Base-by-base conservation (phyloP, 768 basidiomycete species). In the Tubosaeta brunneosetosa region DNA sequence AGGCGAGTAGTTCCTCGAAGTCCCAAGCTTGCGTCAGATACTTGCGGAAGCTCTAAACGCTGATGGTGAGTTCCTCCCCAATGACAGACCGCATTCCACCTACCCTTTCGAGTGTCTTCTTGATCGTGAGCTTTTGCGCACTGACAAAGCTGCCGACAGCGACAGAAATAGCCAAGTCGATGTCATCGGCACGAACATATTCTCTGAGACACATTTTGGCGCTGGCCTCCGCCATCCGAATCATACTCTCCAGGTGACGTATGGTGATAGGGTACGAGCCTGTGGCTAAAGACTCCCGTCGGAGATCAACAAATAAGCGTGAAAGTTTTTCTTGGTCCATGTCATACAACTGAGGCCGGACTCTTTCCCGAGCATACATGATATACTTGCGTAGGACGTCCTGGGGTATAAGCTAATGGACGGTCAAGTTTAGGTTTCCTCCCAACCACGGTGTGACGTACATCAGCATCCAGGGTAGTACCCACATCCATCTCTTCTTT, bases 241-340 rank as follows among this genome's bases (percentile, higher is more conserved):
- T 98, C 91, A 97, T 97, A 67, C 93, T 95, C 73, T 99, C 97
- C 53, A 99, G 72, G 65, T 98, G 97, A 51, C 97, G 91, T 45
- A 98, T 88, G 9, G 97, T 99, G 67, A 99, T 97, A 2, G 97
- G 97, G 73, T 91, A 97, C 19, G 95, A 97, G n/a, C 95, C 95
- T 2, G 97, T 99, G 17, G 93, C 93, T 61, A 93, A 77, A 5
- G 95, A 98, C 67, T 99, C 97, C 56, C 94, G 87, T 33, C 97
- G 86, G 29, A 99, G 79, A 68, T 99, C 97, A 19, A 91, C 86
- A 68, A 97, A 99, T 40, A 99, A 81, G n/a, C 85, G 79, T 6
- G 94, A 77, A 22, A 98, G 80, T 73, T 98, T 98, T 65, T 97
- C 93, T 65, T 93, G 90, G 69, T 99, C 97, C 60, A 98, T 77